Percentiles rank a stretch among this genome's conserved stretches.
Conservation (phyloP, 352 stramenopile genomes). For the Pythium insidiosum region DNA sequence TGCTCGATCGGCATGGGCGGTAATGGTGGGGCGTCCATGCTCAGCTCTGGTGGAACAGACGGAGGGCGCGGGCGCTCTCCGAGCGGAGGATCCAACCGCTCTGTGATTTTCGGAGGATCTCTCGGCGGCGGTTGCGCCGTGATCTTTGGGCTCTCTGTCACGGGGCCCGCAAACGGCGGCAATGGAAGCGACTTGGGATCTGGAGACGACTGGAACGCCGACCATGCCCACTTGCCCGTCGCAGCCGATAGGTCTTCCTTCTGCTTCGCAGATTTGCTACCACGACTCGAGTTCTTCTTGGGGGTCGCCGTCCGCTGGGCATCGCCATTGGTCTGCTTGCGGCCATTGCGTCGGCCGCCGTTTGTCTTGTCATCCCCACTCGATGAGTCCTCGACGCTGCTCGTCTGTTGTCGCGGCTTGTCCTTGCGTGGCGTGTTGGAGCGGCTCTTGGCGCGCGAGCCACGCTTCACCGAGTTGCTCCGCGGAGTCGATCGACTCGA, state of each 20-base stretch:
- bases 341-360: neutral
- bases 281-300: conserved; percentile 16
- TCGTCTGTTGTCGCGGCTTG: conserved; percentile 24
- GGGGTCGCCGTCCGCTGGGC: conserved; percentile 1
- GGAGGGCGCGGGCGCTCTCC: conserved; percentile 21
- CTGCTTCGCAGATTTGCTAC: conserved; percentile 17
- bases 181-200: conserved; percentile 65
- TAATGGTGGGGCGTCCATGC: neutral
- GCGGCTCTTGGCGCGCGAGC: conserved; percentile 27
- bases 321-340: neutral
- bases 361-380: neutral
- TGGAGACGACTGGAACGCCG: conserved; percentile 74
- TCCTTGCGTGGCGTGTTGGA: conserved; percentile 34
- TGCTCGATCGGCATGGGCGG: conserved; percentile 40
- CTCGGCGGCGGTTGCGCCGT: conserved; percentile 17
- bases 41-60: conserved; percentile 18
- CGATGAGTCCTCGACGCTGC: conserved; percentile 11
- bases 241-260: conserved; percentile 46
- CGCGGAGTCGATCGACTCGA: conserved; percentile 8
- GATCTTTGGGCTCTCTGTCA: conserved; percentile 4
- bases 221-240: conserved; percentile 81
- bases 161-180: conserved; percentile 51
- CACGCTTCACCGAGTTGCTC: conserved; percentile 45
- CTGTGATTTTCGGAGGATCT: conserved; percentile 15
- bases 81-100: conserved; percentile 6